A percentile compares a stretch with the other conserved stretches of the same genome.
phyloP scores from a whole-genome alignment of 129 eudicot genomes.

The Chrysanthemum makinoi region DNA sequence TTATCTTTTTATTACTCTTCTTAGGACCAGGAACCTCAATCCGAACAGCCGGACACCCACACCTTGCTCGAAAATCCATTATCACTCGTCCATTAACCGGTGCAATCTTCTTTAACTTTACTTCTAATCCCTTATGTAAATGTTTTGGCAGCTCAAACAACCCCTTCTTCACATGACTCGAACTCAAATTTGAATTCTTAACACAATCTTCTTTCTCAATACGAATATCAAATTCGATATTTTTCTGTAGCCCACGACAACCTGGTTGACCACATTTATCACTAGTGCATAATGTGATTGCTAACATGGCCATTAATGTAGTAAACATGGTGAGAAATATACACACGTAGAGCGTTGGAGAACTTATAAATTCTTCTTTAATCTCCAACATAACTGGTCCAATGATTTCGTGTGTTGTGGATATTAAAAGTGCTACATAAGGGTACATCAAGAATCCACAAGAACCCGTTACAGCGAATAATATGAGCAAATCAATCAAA shows the following conservation, averaged over 20 bases:
- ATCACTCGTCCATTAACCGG: constrained; percentile 86
- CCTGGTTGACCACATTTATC: constrained; percentile 50
- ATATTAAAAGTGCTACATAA: constrained; percentile 27
- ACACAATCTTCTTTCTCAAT: constrained; percentile 59
- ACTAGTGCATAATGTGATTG: constrained; percentile 31
- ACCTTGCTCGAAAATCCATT: constrained; percentile 61
- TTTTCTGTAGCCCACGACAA: constrained; percentile 72
- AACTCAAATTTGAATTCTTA: constrained; percentile 33
- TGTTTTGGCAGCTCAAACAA: constrained; percentile 59
- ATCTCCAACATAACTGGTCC: constrained; percentile 27
- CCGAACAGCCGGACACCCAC: constrained; percentile 85
- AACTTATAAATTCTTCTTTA: constrained; percentile 40
- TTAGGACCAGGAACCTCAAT: constrained; percentile 77
- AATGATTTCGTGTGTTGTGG: constrained; percentile 27
- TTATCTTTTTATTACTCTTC: constrained; percentile 46
- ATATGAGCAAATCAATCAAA: constrained; percentile 56
- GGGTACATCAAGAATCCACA: constrained; percentile 65
- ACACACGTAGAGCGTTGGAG: constrained; percentile 56
- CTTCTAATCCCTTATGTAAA: constrained; percentile 56
- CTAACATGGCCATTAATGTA: constrained; percentile 40
- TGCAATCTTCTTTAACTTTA: constrained; percentile 90
- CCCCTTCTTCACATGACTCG: constrained; percentile 71
- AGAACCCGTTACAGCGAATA: constrained; percentile 64
- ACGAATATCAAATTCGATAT: constrained; percentile 85
- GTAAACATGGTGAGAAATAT: constrained; percentile 44